These are phyloP conservation scores for Trypanosoma rangeli DNA, from an alignment of 208 protist species.

Conservation along the genomic window DNA sequence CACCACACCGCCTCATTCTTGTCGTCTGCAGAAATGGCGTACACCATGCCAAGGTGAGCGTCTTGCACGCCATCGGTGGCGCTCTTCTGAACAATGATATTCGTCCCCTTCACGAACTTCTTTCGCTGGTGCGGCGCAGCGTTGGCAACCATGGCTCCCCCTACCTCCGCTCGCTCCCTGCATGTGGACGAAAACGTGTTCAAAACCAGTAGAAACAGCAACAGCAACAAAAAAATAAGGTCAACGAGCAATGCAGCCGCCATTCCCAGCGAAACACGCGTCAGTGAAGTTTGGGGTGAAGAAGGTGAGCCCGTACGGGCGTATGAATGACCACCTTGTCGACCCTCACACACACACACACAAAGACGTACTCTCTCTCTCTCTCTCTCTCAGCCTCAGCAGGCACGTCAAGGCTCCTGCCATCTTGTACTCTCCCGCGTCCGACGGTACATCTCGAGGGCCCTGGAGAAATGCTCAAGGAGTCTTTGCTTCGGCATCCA, in stretches of 20 bases:
- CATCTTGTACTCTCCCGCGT: background rate
- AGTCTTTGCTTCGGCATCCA: slow-evolving; percentile 10
- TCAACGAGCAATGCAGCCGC: too few relatives aligned
- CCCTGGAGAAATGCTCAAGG: background rate
- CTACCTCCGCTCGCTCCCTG: slow-evolving; percentile 7
- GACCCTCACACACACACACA: too few relatives aligned
- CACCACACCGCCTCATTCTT: slow-evolving; percentile 69
- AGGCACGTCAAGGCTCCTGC: background rate
- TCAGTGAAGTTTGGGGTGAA: too few relatives aligned
- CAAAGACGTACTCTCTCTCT: too few relatives aligned
- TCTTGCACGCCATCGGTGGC: slow-evolving; percentile 44
- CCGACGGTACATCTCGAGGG: background rate
- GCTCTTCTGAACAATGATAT: slow-evolving; percentile 68
- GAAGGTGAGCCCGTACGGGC: too few relatives aligned
- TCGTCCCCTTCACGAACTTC: slow-evolving; percentile 74
- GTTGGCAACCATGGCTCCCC: slow-evolving; percentile 5
- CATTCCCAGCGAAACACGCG: too few relatives aligned
- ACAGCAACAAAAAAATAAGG: too few relatives aligned
- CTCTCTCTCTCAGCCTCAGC: too few relatives aligned
- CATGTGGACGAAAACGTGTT: slow-evolving; percentile 1
- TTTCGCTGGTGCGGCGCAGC: slow-evolving; percentile 25
- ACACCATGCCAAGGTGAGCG: slow-evolving; percentile 37
- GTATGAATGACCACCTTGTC: too few relatives aligned
- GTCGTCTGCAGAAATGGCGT: slow-evolving; percentile 69
- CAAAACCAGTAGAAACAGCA: slow-evolving; percentile 9